A percentile compares a stretch with the other conserved stretches of the same genome.
Evolutionary conservation across 768 basidiomycete genomes (phyloP).

Genomic region (Chalciporus piperatus): DNA sequence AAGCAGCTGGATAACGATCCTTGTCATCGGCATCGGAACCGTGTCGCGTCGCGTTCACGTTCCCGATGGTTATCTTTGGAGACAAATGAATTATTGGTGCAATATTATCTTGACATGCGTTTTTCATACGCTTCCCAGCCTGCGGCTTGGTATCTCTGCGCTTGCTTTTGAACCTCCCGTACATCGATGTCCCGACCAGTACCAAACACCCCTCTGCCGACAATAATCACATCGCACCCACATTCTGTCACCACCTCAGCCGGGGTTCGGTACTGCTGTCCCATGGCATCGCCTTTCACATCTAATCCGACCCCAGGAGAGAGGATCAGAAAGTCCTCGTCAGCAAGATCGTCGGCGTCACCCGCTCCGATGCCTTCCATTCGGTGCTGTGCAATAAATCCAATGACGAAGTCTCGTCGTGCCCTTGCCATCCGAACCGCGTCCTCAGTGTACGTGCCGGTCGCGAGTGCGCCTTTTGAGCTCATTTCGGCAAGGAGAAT

Average conservation of each 20-base stretch:
- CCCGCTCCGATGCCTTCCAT: constrained; percentile 63
- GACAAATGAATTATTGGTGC: constrained; percentile 1
- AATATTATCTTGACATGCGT: constrained; percentile 33
- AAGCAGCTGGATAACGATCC: constrained; percentile 1
- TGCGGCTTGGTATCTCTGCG: constrained; percentile 78
- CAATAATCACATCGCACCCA: constrained; percentile 96
- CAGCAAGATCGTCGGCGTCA: constrained; percentile 27
- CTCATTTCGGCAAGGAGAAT: constrained; percentile 97
- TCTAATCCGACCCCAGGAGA: constrained; percentile 93
- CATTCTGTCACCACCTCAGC: constrained; percentile 72
- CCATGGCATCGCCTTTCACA: constrained; percentile 76
- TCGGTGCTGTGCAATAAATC: constrained; percentile 89
- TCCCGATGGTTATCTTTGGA: neutral
- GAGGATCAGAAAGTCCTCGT: constrained; percentile 85
- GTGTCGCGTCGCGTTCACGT: neutral
- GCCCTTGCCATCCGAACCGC: constrained; percentile 86
- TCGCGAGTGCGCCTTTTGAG: constrained; percentile 80
- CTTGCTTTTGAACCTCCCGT: constrained; percentile 51
- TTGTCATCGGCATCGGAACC: neutral
- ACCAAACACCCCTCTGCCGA: constrained; percentile 93
- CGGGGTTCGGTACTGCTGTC: constrained; percentile 94
- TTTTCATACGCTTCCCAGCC: constrained; percentile 91
- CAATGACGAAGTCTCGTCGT: constrained; percentile 86
- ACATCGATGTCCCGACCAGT: constrained; percentile 41
- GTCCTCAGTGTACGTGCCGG: constrained; percentile 76